Conservation (phyloP, 495 filamentous ascomycete genomes). For the Aspergillus egyptiacus region DNA sequence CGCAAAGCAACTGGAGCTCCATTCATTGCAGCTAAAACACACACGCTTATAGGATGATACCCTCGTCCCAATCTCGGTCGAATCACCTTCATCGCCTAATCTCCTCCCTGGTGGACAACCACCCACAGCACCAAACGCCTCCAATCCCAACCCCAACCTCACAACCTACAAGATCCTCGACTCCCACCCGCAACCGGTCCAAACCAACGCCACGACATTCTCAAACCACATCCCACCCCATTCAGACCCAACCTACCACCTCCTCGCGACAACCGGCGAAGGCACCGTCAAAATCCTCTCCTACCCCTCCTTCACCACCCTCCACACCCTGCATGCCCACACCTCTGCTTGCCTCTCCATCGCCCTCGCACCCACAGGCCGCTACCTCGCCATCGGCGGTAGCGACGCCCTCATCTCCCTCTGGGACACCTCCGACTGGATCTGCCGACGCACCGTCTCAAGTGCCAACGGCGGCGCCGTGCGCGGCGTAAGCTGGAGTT, state of each 20-base stretch:
- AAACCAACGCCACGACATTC: slow-evolving; percentile 80
- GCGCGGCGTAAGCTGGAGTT: slow-evolving; percentile 81
- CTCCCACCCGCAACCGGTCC: slow-evolving; percentile 61
- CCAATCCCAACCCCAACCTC: slow-evolving; percentile 16
- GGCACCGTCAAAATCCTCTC: slow-evolving; percentile 75
- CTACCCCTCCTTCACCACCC: slow-evolving; percentile 48
- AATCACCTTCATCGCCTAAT: slow-evolving; percentile 37
- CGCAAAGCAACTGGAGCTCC: background rate
- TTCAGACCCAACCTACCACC: slow-evolving; percentile 32
- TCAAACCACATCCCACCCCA: slow-evolving; percentile 52
- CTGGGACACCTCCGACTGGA: slow-evolving; percentile 92
- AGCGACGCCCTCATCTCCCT: slow-evolving; percentile 82
- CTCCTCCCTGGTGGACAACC: slow-evolving; percentile 19
- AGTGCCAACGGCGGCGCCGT: slow-evolving; percentile 68
- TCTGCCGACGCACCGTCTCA: slow-evolving; percentile 74
- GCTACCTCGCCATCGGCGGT: slow-evolving; percentile 81
- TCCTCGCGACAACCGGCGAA: slow-evolving; percentile 79
- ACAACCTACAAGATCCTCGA: slow-evolving; percentile 44
- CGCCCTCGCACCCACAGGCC: slow-evolving; percentile 66
- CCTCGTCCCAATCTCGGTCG: slow-evolving; percentile 56
- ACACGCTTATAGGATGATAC: slow-evolving; percentile 53
- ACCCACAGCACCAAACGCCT: slow-evolving; percentile 8
- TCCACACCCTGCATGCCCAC: slow-evolving; percentile 71
- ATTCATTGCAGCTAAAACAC: background rate
- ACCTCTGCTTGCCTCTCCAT: slow-evolving; percentile 70